Base-by-base conservation (phyloP, 371 early-diverging fungal genomes). In the Mucor saturninus region DNA sequence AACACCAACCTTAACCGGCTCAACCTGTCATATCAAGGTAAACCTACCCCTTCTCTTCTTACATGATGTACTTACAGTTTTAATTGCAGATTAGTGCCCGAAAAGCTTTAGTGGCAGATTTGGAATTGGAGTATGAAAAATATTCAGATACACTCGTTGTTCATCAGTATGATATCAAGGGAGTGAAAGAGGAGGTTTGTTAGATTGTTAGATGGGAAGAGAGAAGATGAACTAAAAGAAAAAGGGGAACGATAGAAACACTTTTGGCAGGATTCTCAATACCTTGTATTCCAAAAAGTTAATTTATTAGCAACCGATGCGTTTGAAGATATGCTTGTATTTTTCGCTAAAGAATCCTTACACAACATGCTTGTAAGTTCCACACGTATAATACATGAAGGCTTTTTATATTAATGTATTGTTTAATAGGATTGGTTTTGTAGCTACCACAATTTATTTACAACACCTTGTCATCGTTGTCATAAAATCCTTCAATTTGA, bases 401-500 rank as follows among this genome's bases (percentile, higher is more conserved):
- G 39, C 15, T n/a, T 43, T 43, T 43, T 43, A 38, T 8, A 38
- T 21, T 21, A 21, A 21, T 21, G 21, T 21, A 38, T 38, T 38
- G 11, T 5, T 38, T 14, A 49, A 5, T 62, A 79, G 74, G 53
- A 72, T n/a, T 81, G 81, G 81, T 54, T 81, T 46, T 53, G 69
- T 10, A 77, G 75, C 50, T 76, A 81, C 39, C 59, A 73, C 37
- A 59, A 78, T 52, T 40, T 81, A 21, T 78, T 78, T 43, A 68
- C 68, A 26, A 66, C 61, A n/a, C 72, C 81, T 13, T 81, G 81
- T 43, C 59, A 64, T 38, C 76, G 74, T 11, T 81, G 81, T 56
- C 76, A 76, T 54, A 76, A 74, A 46, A 64, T 69, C 9, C 60
- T 81, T 21, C 77, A 76, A 35, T 78, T 74, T 46, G 79, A 81